Evolutionary conservation across 2,329 filamentous ascomycete species (phyloP), one percentile per base, ranked within the genome.

Genomic region (Escovopsis weberi): DNA sequence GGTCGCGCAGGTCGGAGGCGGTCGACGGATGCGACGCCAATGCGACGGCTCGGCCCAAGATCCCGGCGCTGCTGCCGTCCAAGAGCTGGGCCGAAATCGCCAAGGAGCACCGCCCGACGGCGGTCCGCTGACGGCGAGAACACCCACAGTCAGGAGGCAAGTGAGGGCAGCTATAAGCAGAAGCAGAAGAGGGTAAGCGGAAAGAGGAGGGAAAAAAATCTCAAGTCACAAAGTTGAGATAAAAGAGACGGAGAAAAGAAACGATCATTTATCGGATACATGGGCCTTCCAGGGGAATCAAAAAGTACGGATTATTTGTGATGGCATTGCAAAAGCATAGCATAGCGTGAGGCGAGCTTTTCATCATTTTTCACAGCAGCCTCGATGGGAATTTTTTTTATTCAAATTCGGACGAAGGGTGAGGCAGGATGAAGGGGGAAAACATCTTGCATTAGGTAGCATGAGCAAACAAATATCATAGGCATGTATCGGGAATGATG

Each of bases 1-100:
- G 50, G 12, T 44, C 28, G 5, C 40, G 44, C 19, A 50, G 50
- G 42, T 45, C 45, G 12, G 43, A 45, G 4, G 12, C 43, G 28
- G 35, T 40, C 4, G 48, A 44, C 12, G 47, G 40, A 6, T 47
- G 45, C 2, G 46, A 47, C 4, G n/a, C 45, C 1, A 49, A 51
- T 7, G 41, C 48, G 2, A 51, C 50, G 26, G 40, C 43, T 23
- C 43, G 49, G 12, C 52, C 51, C 11, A 44, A 40, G 26, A 49
- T 59, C 6, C 61, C 62, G 10, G 51, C 60, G 4, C 44, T 65
- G 28, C 60, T 58, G 19, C 50, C 59, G 10, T 50, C 53, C 36
- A 59, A 57, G 53, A 66, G 62, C 42, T 66, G 63, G 63, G 63
- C 63, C 9, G 63, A 65, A 45, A 59, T 66, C 4, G 62, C 59